Evolutionary conservation across 305 asterid species (phyloP), one percentile per base, ranked within the genome.

Genomic region (Rubia peregrina): DNA sequence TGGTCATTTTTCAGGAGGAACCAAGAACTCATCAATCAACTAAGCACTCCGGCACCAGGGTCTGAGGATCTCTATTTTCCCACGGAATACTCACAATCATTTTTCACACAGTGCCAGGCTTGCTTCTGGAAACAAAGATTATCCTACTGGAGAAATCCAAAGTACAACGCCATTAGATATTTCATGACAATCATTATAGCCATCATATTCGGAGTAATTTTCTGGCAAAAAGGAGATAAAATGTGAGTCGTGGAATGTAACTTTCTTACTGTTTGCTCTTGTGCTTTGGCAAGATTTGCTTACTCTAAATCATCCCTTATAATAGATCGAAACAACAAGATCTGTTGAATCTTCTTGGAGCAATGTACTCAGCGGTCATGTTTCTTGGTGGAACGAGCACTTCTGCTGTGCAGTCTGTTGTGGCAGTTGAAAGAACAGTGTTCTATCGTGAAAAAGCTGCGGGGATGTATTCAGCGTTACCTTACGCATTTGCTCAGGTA

Each of bases 381-480:
- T 94, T 91, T 78, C 96, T 94, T 2, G 98, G 99, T 30, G 96
- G 96, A 49, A 88, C 95, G 14, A 89, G 86, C 69, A 89, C 96
- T 71, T 84, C 90, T 12, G 82, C 96, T 14, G 96, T 89, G 19
- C 96, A 89, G 78, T 86, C 99, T 11, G 90, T 94, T 46, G 98
- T 91, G 11, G 90, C 96, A 0, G 87, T 89, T 0, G 99, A 89
- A 80, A 82, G 99, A 82, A 89, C 96, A 0, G 98, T 94, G 48
- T 94, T 88, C 76, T 94, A 94, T 80, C 96, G 99, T 14, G 99
- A 94, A 83, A 94, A 89, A 75, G 97, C 95, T 42, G 97, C 98
- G 1, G 96, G 97, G 75, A 91, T 93, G 97, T 93, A 83, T 77
- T 90, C 99, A 13, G 85, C 96, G 10, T 70, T 91, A 74, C 97